A percentile compares a stretch with the other conserved stretches of the same genome.
Evolutionary conservation across 768 basidiomycete genomes (phyloP).

Genomic region (Trametes coccinea): DNA sequence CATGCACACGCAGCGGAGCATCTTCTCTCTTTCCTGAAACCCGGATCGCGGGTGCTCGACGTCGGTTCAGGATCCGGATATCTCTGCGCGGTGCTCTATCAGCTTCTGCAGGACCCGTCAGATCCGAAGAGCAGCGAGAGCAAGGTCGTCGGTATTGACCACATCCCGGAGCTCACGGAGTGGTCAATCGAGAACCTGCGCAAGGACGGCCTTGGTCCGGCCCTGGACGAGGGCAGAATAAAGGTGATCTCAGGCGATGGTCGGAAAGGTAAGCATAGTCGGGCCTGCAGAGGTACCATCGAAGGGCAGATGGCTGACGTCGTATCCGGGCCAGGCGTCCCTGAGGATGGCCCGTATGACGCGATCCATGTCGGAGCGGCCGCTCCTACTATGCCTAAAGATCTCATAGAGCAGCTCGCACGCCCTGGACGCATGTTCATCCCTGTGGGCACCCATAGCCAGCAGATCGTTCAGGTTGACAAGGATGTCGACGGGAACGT

Average conservation of each 20-base stretch:
- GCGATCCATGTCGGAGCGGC: slow-evolving; percentile 96
- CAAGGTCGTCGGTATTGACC: slow-evolving; percentile 87
- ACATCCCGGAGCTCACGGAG: slow-evolving; percentile 76
- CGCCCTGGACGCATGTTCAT: slow-evolving; percentile 87
- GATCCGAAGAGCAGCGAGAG: slow-evolving; percentile 33
- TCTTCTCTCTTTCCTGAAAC: slow-evolving; percentile 68
- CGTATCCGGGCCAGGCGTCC: slow-evolving; percentile 17
- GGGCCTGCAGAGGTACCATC: not conserved
- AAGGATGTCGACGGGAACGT: slow-evolving; percentile 73
- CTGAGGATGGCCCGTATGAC: slow-evolving; percentile 36
- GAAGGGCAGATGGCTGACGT: not conserved
- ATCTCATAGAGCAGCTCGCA: slow-evolving; percentile 77
- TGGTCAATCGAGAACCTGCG: slow-evolving; percentile 69
- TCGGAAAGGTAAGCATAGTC: slow-evolving; percentile 54
- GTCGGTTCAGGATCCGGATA: slow-evolving; percentile 91
- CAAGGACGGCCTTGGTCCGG: slow-evolving; percentile 59
- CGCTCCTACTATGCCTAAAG: slow-evolving; percentile 67
- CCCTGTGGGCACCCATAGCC: slow-evolving; percentile 68
- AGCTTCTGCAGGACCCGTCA: slow-evolving; percentile 49
- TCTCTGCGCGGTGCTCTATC: slow-evolving; percentile 76
- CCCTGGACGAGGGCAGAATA: slow-evolving; percentile 56
- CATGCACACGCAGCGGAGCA: slow-evolving; percentile 86
- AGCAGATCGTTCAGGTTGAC: slow-evolving; percentile 69
- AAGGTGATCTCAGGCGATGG: slow-evolving; percentile 78
- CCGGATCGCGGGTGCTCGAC: slow-evolving; percentile 79